Conservation (phyloP, 495 filamentous ascomycete genomes). For the Aspergillus nanangensis region DNA sequence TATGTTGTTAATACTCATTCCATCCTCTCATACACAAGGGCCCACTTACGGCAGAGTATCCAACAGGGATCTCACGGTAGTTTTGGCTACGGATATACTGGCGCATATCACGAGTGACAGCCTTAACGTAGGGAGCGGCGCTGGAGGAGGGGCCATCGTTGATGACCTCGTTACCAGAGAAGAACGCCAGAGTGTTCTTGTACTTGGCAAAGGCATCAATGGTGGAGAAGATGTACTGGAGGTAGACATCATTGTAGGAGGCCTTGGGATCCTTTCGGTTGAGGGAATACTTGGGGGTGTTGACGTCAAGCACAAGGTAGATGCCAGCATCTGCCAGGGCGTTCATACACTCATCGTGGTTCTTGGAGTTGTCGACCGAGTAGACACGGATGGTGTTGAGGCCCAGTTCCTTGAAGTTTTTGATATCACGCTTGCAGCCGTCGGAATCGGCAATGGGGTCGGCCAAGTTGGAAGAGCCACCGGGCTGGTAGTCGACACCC, state of each 20-base stretch:
- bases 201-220: constrained; percentile 86
- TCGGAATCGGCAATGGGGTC: constrained; percentile 75
- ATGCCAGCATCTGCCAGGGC: constrained; percentile 79
- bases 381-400: constrained; percentile 93
- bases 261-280: constrained; percentile 68
- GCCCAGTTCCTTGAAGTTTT: constrained; percentile 76
- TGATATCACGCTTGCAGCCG: constrained; percentile 78
- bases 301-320: constrained; percentile 85
- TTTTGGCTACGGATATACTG: constrained; percentile 73
- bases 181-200: constrained; percentile 88
- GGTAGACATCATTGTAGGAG: constrained; percentile 90
- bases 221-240: constrained; percentile 91
- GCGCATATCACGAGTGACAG: constrained; percentile 86
- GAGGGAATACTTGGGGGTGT: constrained; percentile 74
- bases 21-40: not conserved
- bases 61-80: constrained; percentile 79
- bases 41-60: constrained; percentile 71
- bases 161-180: constrained; percentile 96
- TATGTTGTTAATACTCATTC: constrained; percentile 17
- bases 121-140: constrained; percentile 86
- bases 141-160: constrained; percentile 73
- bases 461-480: constrained; percentile 69
- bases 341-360: constrained; percentile 84
- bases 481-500: constrained; percentile 94
- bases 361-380: constrained; percentile 80